Evolutionary conservation across 352 stramenopile species (phyloP).

Genomic region (Pilasporangium apinafurcum): DNA sequence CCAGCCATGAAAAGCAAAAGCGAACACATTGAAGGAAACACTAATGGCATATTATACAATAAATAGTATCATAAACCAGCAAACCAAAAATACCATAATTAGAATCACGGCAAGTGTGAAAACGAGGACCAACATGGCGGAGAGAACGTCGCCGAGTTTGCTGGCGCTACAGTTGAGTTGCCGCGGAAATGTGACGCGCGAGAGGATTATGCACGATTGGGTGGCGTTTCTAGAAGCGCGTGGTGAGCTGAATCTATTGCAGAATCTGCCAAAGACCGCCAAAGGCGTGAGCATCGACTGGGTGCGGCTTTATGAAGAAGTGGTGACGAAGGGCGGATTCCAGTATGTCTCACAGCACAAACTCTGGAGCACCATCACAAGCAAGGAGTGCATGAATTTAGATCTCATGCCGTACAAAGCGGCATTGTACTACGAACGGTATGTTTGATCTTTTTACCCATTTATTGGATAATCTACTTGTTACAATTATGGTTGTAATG

Average conservation of each 20-base stretch:
- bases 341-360: slow-evolving; percentile 35
- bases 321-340: slow-evolving; percentile 60
- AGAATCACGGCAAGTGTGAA: not conserved
- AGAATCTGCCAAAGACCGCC: slow-evolving; percentile 42
- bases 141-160: slow-evolving; percentile 23
- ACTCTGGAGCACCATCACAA: slow-evolving; percentile 48
- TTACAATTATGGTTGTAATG: not conserved
- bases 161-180: slow-evolving; percentile 66
- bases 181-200: slow-evolving; percentile 45
- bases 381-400: slow-evolving; percentile 38
- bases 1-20: no score
- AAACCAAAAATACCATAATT: not conserved
- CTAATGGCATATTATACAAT: no score
- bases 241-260: slow-evolving; percentile 32
- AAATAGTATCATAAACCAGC: no score
- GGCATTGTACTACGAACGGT: slow-evolving; percentile 52
- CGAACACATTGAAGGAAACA: no score
- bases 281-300: slow-evolving; percentile 57
- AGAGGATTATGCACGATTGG: slow-evolving; percentile 54
- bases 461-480: not conserved
- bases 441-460: not conserved
- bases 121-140: slow-evolving; percentile 10
- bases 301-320: slow-evolving; percentile 77
- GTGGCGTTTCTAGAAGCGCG: slow-evolving; percentile 45
- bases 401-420: slow-evolving; percentile 61